A percentile compares a stretch with the other conserved stretches of the same genome.
phyloP scores from a whole-genome alignment of 2,329 filamentous ascomycete genomes.

The Aspergillus pseudoglaucus region DNA sequence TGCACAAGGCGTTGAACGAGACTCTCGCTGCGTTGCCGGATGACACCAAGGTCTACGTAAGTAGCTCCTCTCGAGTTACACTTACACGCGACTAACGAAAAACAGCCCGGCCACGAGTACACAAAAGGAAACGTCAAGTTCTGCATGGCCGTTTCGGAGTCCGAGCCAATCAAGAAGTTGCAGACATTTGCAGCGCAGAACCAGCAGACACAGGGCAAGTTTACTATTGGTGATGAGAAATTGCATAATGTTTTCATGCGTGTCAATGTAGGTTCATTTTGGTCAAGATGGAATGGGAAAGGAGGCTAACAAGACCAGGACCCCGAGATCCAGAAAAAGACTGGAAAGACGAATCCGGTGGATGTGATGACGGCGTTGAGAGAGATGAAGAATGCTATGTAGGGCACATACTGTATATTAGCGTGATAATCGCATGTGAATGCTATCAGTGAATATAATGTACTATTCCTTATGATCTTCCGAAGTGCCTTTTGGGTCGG shows the following conservation, averaged over 20 bases:
- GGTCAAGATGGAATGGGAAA: background rate
- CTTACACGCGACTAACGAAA: background rate
- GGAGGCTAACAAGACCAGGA: constrained; percentile 48
- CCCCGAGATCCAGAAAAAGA: constrained; percentile 73
- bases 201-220: constrained; percentile 85
- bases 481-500: no score
- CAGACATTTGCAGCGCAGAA: constrained; percentile 71
- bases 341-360: constrained; percentile 71
- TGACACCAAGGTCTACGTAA: constrained; percentile 83
- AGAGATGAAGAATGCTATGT: constrained; percentile 68
- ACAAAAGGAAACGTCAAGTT: constrained; percentile 97
- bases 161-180: constrained; percentile 69
- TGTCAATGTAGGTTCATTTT: constrained; percentile 55
- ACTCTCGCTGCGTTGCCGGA: constrained; percentile 73
- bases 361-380: constrained; percentile 80
- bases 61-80: constrained; percentile 25
- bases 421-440: background rate
- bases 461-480: no score
- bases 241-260: constrained; percentile 97
- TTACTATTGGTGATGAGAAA: constrained; percentile 97
- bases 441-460: no score
- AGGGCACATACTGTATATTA: constrained; percentile 6
- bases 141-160: constrained; percentile 66
- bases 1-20: constrained; percentile 88
- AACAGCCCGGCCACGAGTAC: constrained; percentile 88